A percentile compares a stretch with the other conserved stretches of the same genome.
phyloP scores from a whole-genome alignment of 2,329 filamentous ascomycete genomes.

The Penicillium occitanis region DNA sequence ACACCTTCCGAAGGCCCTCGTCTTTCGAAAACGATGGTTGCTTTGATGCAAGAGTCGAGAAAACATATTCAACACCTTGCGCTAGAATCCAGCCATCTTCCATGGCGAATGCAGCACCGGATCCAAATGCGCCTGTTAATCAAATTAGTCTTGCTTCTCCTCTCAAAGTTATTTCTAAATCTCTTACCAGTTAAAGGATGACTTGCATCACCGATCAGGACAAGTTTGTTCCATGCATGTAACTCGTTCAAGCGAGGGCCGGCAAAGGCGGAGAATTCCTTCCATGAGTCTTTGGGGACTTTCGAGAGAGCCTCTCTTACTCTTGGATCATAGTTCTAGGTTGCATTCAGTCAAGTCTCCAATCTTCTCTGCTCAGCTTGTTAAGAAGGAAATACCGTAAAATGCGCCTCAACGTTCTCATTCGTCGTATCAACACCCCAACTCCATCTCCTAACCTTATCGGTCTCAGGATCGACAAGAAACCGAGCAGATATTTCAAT shows the following conservation, averaged over 20 bases:
- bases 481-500: constrained; percentile 44
- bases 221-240: constrained; percentile 47
- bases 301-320: constrained; percentile 41
- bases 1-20: constrained; percentile 29
- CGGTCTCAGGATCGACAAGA: constrained; percentile 31
- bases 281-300: constrained; percentile 45
- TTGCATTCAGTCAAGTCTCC: no score
- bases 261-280: constrained; percentile 51
- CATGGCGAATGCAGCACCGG: constrained; percentile 35
- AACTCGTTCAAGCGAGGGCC: constrained; percentile 46
- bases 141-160: not conserved
- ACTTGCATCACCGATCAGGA: constrained; percentile 56
- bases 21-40: not conserved
- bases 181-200: constrained; percentile 52
- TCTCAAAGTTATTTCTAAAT: not conserved
- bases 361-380: no score
- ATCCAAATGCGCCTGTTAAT: constrained; percentile 42
- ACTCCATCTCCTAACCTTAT: constrained; percentile 23
- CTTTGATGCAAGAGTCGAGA: constrained; percentile 9
- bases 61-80: constrained; percentile 31
- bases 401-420: constrained; percentile 35
- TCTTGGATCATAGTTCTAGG: constrained; percentile 44
- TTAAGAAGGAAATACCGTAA: constrained; percentile 28
- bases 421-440: constrained; percentile 28
- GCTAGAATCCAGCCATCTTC: constrained; percentile 48